These are phyloP conservation scores for Adiantum capillusveneris DNA, from an alignment of 75 land plant genomes.

Conservation along the genomic window DNA sequence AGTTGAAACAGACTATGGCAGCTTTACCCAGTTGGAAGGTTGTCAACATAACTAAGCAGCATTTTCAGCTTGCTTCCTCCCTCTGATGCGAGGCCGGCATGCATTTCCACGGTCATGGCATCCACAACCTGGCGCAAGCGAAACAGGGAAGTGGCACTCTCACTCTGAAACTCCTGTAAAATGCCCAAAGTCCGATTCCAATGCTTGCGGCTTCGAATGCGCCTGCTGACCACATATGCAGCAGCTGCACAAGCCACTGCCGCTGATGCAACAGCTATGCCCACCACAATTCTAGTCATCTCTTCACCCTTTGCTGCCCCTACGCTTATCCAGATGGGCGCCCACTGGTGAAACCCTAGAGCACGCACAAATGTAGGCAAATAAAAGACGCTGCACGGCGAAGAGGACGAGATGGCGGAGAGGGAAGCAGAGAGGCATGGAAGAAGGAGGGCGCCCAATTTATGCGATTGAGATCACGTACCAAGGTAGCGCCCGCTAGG, in stretches of 20 bases:
- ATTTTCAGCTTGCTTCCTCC: conserved; percentile 87
- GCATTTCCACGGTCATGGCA: conserved; percentile 80
- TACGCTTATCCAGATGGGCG: too few relatives aligned
- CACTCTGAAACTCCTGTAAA: conserved; percentile 51
- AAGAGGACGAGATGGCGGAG: too few relatives aligned
- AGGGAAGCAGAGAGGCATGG: too few relatives aligned
- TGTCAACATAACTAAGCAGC: conserved; percentile 78
- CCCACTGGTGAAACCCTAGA: too few relatives aligned
- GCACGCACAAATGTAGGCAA: too few relatives aligned
- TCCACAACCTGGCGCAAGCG: conserved; percentile 67
- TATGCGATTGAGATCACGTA: too few relatives aligned
- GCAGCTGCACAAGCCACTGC: conserved; percentile 66
- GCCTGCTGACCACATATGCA: conserved; percentile 44
- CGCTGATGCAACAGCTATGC: conserved; percentile 44
- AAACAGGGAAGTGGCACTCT: conserved; percentile 42
- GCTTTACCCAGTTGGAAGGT: conserved; percentile 73
- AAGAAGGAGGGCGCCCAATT: too few relatives aligned
- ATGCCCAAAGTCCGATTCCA: conserved; percentile 36
- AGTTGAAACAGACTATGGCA: neutral
- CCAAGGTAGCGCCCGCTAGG: too few relatives aligned
- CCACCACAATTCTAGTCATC: conserved; percentile 23
- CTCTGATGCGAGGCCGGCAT: conserved; percentile 79
- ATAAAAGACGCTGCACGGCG: too few relatives aligned
- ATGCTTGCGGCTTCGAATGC: conserved; percentile 24
- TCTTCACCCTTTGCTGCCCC: too few relatives aligned